Evolutionary conservation across 2,329 filamentous ascomycete genomes (phyloP).

Genomic region (Grosmannia penicillata): DNA sequence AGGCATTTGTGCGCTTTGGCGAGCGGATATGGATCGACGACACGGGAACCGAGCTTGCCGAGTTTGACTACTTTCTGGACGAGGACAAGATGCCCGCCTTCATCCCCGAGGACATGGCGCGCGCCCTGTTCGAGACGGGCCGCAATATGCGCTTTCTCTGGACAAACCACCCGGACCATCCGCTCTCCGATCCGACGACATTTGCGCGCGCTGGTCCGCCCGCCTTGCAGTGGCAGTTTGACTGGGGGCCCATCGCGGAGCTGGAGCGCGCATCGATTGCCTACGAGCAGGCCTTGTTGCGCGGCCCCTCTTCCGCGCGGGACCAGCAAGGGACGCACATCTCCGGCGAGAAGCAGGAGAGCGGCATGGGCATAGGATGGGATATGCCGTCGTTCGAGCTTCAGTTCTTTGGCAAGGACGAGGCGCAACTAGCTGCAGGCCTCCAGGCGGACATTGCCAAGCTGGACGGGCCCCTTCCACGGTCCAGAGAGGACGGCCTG

Average conservation of each 20-base stretch:
- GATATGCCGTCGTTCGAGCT: slow-evolving; percentile 14
- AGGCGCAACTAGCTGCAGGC: slow-evolving; percentile 29
- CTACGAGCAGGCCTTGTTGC: slow-evolving; percentile 34
- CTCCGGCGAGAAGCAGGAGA: no score
- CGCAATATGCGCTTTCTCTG: slow-evolving; percentile 61
- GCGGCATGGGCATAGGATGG: neutral
- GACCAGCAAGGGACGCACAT: no score
- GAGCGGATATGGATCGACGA: slow-evolving; percentile 41
- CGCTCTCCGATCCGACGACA: slow-evolving; percentile 40
- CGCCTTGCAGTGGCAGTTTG: slow-evolving; percentile 51
- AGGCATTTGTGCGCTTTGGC: slow-evolving; percentile 47
- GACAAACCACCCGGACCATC: slow-evolving; percentile 55
- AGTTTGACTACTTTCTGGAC: slow-evolving; percentile 48
- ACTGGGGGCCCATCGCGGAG: slow-evolving; percentile 52
- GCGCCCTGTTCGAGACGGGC: slow-evolving; percentile 65
- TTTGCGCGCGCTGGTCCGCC: slow-evolving; percentile 36
- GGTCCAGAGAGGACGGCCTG: slow-evolving; percentile 19
- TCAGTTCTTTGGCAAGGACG: slow-evolving; percentile 33
- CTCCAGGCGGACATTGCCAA: slow-evolving; percentile 35
- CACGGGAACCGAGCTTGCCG: slow-evolving; percentile 39
- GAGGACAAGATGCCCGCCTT: slow-evolving; percentile 55
- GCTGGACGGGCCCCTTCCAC: slow-evolving; percentile 21
- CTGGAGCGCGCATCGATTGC: slow-evolving; percentile 44
- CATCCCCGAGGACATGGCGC: slow-evolving; percentile 52
- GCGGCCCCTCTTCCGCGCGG: no score